These are phyloP conservation scores for Penicillium brevicompactum DNA, from an alignment of 2,329 filamentous ascomycete species.

Conservation along the genomic window DNA sequence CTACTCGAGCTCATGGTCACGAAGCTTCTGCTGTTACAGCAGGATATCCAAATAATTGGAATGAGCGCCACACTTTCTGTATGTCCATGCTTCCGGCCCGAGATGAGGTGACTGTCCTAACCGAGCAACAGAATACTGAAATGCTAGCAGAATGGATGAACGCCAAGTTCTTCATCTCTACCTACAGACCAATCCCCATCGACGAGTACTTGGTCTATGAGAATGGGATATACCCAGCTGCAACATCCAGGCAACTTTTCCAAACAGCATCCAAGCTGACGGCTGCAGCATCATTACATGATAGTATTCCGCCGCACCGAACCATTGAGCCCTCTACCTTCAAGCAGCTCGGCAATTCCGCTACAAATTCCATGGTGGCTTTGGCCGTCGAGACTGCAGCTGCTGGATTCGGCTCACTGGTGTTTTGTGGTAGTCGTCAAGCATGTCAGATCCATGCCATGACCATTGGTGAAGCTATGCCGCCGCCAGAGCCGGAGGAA, in stretches of 20 bases:
- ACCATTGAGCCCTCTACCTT: constrained; percentile 59
- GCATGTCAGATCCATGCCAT: constrained; percentile 69
- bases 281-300: constrained; percentile 30
- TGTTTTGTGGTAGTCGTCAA: constrained; percentile 72
- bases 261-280: constrained; percentile 59
- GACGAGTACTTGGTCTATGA: constrained; percentile 75
- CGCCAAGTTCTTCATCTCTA: constrained; percentile 71
- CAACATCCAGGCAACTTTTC: constrained; percentile 60
- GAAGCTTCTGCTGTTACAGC: constrained; percentile 69
- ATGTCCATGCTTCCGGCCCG: constrained; percentile 25
- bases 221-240: constrained; percentile 65
- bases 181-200: constrained; percentile 73
- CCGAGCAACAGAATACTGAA: constrained; percentile 63
- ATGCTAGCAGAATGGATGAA: constrained; percentile 70
- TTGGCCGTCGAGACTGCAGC: constrained; percentile 68
- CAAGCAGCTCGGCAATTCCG: constrained; percentile 65
- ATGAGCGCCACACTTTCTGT: constrained; percentile 80
- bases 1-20: constrained; percentile 73
- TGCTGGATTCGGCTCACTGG: constrained; percentile 70
- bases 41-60: constrained; percentile 70
- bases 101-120: background rate
- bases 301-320: constrained; percentile 40
- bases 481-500: constrained; percentile 51
- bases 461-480: constrained; percentile 67
- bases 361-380: constrained; percentile 70